Percentiles rank a stretch among this genome's conserved stretches.
phyloP scores from a whole-genome alignment of 108 stramenopile genomes.

The Cyclotella distinguenda region DNA sequence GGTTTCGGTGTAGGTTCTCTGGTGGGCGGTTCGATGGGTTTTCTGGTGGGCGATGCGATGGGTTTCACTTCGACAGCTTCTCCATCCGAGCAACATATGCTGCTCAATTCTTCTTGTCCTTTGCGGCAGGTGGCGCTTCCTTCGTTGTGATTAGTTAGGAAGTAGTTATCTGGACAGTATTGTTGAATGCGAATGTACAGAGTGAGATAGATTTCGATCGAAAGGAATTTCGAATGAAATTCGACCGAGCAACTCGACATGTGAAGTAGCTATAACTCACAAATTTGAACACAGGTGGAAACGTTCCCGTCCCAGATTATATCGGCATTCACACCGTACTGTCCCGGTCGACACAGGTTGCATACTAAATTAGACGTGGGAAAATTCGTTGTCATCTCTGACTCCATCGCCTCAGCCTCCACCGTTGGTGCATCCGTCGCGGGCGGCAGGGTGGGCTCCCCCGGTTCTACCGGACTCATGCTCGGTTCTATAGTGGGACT shows the following conservation, averaged over 20 bases:
- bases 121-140: constrained; percentile 22
- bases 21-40: neutral
- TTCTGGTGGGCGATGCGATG: neutral
- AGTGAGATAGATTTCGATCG: neutral
- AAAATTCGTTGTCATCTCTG: constrained; percentile 10
- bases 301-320: constrained; percentile 34
- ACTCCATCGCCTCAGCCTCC: too few species aligned
- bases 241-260: neutral
- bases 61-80: neutral
- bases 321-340: constrained; percentile 38
- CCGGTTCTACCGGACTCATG: constrained; percentile 28
- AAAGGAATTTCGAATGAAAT: neutral
- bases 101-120: constrained; percentile 28
- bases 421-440: neutral
- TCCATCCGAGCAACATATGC: constrained; percentile 27
- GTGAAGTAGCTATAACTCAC: constrained; percentile 7
- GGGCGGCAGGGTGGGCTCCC: constrained; percentile 29
- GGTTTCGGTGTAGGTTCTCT: neutral
- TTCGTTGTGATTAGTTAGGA: constrained; percentile 26
- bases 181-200: neutral
- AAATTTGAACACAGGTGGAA: constrained; percentile 29
- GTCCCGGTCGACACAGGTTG: constrained; percentile 37
- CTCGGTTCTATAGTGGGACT: constrained; percentile 23
- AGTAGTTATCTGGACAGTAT: constrained; percentile 14
- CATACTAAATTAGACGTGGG: constrained; percentile 27